Conservation (phyloP, 116 monocot species). For the Papilionanthe hybrid region DNA sequence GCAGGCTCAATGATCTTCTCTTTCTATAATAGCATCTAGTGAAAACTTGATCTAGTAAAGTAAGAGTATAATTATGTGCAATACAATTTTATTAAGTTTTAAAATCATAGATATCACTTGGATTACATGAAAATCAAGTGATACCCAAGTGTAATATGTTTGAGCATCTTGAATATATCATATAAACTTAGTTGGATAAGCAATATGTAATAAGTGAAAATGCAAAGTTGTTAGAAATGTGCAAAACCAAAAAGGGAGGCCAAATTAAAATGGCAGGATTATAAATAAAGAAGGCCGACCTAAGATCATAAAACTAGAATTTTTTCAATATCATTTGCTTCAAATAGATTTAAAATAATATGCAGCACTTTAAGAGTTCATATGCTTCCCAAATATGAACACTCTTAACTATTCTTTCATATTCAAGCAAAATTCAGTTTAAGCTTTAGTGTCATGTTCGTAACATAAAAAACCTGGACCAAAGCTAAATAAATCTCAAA, state of each 20-base stretch:
- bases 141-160: neutral
- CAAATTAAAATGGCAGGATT: neutral
- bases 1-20: neutral
- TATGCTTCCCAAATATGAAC: neutral
- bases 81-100: neutral
- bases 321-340: neutral
- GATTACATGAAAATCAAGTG: neutral
- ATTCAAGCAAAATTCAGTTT: too few relatives aligned
- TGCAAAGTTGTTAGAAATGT: neutral
- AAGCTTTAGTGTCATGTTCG: neutral
- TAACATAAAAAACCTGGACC: neutral
- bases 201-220: neutral
- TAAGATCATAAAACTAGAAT: neutral
- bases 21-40: neutral
- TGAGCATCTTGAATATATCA: neutral
- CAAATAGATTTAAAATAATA: neutral
- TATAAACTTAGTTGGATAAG: neutral
- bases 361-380: neutral
- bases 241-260: neutral
- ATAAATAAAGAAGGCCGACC: neutral
- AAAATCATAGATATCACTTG: neutral
- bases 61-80: too few relatives aligned
- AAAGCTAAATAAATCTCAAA: too few relatives aligned
- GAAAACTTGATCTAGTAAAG: too few relatives aligned
- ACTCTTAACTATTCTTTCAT: neutral